Percentiles rank a stretch among this genome's conserved stretches.
These are phyloP conservation scores for Curvularia verruculosa DNA, from an alignment of 2,329 filamentous ascomycete species.

Conservation along the genomic window DNA sequence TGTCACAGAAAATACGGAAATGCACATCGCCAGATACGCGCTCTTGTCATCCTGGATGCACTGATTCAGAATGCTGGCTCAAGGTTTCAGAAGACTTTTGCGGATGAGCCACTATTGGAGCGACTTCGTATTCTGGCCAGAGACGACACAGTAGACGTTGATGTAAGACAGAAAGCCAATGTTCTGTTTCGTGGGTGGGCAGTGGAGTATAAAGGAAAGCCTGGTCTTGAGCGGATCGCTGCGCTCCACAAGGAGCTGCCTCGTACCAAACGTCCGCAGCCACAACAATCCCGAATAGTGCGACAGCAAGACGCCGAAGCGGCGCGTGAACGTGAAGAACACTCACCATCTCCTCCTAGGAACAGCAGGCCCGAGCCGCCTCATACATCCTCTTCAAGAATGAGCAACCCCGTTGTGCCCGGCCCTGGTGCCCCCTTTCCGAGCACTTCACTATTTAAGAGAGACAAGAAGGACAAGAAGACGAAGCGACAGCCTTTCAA, in stretches of 20 bases:
- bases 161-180: slow-evolving; percentile 87
- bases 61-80: slow-evolving; percentile 93
- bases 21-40: slow-evolving; percentile 87
- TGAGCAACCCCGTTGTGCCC: slow-evolving; percentile 35
- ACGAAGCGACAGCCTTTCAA: slow-evolving; percentile 72
- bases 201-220: slow-evolving; percentile 76
- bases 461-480: slow-evolving; percentile 61
- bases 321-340: slow-evolving; percentile 67
- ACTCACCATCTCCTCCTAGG: slow-evolving; percentile 39
- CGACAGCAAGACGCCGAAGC: slow-evolving; percentile 79
- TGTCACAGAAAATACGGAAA: slow-evolving; percentile 81
- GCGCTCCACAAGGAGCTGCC: slow-evolving; percentile 75
- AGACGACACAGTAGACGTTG: slow-evolving; percentile 80
- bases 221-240: slow-evolving; percentile 81
- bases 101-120: slow-evolving; percentile 89
- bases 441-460: slow-evolving; percentile 60
- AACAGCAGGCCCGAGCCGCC: slow-evolving; percentile 34
- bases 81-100: slow-evolving; percentile 84
- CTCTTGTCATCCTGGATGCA: slow-evolving; percentile 86
- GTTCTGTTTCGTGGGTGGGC: slow-evolving; percentile 89
- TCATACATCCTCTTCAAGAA: slow-evolving; percentile 37
- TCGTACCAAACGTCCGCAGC: slow-evolving; percentile 63
- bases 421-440: slow-evolving; percentile 46
- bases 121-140: slow-evolving; percentile 86
- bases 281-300: slow-evolving; percentile 82